phyloP scores from a whole-genome alignment of 441 rosid genomes.

The Omphalea diandra region DNA sequence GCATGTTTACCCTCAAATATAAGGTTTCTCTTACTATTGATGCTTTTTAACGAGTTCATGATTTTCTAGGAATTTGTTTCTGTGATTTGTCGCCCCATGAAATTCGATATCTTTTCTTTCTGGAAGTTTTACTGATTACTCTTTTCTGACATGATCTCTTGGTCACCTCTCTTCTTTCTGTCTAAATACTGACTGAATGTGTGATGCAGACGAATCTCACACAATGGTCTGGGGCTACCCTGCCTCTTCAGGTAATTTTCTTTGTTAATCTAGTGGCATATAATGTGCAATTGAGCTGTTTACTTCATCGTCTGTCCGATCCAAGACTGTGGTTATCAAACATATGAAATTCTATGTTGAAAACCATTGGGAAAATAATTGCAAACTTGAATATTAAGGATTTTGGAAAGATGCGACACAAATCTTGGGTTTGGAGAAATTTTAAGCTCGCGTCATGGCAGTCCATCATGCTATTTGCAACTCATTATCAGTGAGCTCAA shows the following conservation, averaged over 20 bases:
- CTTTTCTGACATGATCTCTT: slow-evolving; percentile 19
- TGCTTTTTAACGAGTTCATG: slow-evolving; percentile 1
- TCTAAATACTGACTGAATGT: slow-evolving; percentile 21
- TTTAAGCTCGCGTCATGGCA: too few species aligned
- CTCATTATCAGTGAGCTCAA: background rate
- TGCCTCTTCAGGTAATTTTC: slow-evolving; percentile 86
- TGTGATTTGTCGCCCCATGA: slow-evolving; percentile 18
- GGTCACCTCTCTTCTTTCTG: slow-evolving; percentile 15
- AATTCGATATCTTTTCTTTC: slow-evolving; percentile 5
- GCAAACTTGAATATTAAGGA: background rate
- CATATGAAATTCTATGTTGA: background rate
- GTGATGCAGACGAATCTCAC: slow-evolving; percentile 94
- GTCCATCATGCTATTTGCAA: background rate
- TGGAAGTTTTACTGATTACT: slow-evolving; percentile 2
- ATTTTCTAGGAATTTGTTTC: slow-evolving; percentile 7
- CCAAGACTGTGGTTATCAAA: background rate
- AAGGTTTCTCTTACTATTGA: slow-evolving; percentile 59
- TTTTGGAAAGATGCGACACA: background rate
- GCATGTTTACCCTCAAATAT: slow-evolving; percentile 85
- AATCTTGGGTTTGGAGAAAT: background rate
- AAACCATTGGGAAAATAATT: background rate
- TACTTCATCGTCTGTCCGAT: background rate
- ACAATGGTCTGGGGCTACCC: slow-evolving; percentile 94
- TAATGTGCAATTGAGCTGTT: background rate
- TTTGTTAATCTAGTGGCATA: slow-evolving; percentile 12